These are phyloP conservation scores for Salicornia ramosissima DNA, from an alignment of 148 eudicot genomes.

Conservation along the genomic window DNA sequence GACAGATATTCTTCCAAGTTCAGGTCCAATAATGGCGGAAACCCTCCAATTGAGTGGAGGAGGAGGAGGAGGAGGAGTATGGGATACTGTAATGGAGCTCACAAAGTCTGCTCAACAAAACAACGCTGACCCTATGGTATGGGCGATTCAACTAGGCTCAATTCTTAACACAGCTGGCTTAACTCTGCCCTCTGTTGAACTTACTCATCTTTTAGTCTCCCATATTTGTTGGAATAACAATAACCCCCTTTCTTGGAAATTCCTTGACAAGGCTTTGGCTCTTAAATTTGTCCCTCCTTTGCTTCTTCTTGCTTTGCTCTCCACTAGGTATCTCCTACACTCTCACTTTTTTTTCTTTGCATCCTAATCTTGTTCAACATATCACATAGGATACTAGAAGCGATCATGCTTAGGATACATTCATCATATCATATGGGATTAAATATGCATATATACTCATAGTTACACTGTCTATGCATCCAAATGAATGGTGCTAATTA, in stretches of 20 bases:
- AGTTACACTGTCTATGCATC: not conserved
- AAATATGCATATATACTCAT: too few relatives aligned
- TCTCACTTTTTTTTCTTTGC: not conserved
- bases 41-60: too few relatives aligned
- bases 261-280: conserved; percentile 54
- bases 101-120: conserved; percentile 49
- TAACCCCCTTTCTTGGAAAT: conserved; percentile 62
- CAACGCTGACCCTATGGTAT: conserved; percentile 44
- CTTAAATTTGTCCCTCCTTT: conserved; percentile 45
- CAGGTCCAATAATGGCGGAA: too few relatives aligned
- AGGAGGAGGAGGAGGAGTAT: conserved; percentile 16
- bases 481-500: not conserved
- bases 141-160: conserved; percentile 63
- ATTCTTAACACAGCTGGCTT: conserved; percentile 49
- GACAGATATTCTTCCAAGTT: too few relatives aligned
- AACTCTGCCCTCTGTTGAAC: conserved; percentile 44
- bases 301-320: conserved; percentile 53
- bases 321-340: conserved; percentile 37
- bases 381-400: too few relatives aligned
- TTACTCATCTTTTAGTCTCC: conserved; percentile 45
- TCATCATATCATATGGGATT: too few relatives aligned
- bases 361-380: not conserved
- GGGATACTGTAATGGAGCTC: conserved; percentile 42
- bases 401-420: too few relatives aligned
- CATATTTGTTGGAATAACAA: conserved; percentile 54